Conservation (phyloP, 2,329 filamentous ascomycete genomes). For the Catunica adiposa region DNA sequence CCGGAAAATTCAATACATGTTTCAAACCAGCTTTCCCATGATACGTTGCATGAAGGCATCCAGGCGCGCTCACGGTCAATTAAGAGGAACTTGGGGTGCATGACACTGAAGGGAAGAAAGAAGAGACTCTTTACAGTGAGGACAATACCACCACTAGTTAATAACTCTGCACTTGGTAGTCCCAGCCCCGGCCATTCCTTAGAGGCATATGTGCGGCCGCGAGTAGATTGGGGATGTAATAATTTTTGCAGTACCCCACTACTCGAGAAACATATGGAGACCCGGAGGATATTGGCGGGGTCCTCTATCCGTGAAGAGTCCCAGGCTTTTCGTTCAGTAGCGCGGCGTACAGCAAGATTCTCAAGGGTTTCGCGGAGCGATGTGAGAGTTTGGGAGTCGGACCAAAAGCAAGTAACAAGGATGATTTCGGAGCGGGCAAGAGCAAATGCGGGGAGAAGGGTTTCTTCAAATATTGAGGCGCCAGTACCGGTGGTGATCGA, state of each 20-base stretch:
- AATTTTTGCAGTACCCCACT: conserved; percentile 57
- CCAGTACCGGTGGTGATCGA: conserved; percentile 42
- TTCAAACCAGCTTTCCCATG: conserved; percentile 80
- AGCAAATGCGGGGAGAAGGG: conserved; percentile 44
- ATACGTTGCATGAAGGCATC: conserved; percentile 68
- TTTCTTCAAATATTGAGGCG: conserved; percentile 35
- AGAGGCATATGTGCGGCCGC: conserved; percentile 45
- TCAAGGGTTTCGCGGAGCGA: conserved; percentile 41
- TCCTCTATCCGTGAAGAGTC: conserved; percentile 15
- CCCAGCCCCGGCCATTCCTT: conserved; percentile 47
- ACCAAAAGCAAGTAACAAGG: conserved; percentile 73
- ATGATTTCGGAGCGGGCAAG: conserved; percentile 48
- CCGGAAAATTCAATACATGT: conserved; percentile 54
- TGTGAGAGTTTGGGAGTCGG: conserved; percentile 43
- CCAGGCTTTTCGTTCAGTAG: conserved; percentile 19
- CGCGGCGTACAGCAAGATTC: conserved; percentile 35
- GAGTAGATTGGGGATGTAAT: conserved; percentile 46
- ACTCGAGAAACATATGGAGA: conserved; percentile 65
- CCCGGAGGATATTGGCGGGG: conserved; percentile 27
- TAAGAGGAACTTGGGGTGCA: conserved; percentile 73
- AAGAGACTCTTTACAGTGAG: conserved; percentile 63
- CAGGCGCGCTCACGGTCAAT: conserved; percentile 51
- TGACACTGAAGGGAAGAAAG: conserved; percentile 65
- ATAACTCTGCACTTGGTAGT: conserved; percentile 36
- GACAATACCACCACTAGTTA: conserved; percentile 44